Percentiles rank a stretch among this genome's conserved stretches.
phyloP scores from a whole-genome alignment of 2,329 filamentous ascomycete genomes.

The Trichoderma sp. region DNA sequence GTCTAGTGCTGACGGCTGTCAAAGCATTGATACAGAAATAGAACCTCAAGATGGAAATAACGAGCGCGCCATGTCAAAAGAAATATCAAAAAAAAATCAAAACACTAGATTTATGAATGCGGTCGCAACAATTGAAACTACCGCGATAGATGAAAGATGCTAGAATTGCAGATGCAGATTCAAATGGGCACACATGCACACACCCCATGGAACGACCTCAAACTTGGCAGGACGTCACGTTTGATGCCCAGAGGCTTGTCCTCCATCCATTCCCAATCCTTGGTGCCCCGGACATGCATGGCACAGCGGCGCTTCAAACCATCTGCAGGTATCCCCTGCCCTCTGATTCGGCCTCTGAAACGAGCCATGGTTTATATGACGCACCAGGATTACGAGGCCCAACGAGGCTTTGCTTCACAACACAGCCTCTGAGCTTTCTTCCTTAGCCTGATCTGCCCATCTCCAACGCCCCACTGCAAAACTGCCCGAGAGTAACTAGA shows the following conservation, averaged over 20 bases:
- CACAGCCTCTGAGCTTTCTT: not conserved
- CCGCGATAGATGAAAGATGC: not conserved
- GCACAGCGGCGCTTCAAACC: not conserved
- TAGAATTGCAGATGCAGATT: not conserved
- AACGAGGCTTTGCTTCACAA: not conserved
- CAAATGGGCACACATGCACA: not conserved
- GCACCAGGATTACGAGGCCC: conserved; percentile 1
- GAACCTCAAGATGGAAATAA: not conserved
- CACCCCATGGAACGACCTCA: not conserved
- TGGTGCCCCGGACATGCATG: not conserved
- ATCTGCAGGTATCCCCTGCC: not conserved
- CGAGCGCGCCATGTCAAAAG: not conserved
- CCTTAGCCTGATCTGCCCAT: not conserved
- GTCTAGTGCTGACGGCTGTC: conserved; percentile 3
- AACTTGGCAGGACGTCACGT: conserved; percentile 2
- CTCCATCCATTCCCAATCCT: not conserved
- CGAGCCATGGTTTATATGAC: conserved; percentile 1
- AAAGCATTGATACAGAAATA: not conserved
- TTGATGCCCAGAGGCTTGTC: not conserved
- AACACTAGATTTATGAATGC: not conserved
- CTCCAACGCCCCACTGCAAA: not conserved
- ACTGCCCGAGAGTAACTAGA: not conserved
- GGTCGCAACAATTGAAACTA: not conserved
- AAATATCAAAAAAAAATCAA: not conserved
- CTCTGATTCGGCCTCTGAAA: not conserved